These are phyloP conservation scores for Pseudonitzschia pungens DNA, from an alignment of 108 stramenopile species.

Conservation along the genomic window DNA sequence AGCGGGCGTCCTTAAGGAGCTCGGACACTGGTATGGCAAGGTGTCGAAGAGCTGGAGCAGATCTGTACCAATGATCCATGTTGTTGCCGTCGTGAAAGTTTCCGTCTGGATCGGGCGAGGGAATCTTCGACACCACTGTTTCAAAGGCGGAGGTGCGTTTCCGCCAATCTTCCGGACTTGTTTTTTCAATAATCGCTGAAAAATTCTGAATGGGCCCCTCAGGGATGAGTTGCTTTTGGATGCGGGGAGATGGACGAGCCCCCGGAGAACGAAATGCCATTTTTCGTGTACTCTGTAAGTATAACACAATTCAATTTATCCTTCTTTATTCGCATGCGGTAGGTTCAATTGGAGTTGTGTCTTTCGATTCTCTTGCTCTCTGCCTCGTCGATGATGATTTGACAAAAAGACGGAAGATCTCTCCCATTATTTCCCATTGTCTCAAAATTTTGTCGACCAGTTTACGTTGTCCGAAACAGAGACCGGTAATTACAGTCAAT, in stretches of 20 bases:
- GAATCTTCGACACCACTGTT: constrained; percentile 52
- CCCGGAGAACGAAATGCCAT: constrained; percentile 19
- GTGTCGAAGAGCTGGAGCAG: constrained; percentile 60
- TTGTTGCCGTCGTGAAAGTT: constrained; percentile 6
- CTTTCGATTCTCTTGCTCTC: too few species aligned
- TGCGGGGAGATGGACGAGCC: constrained; percentile 25
- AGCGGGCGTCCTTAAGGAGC: constrained; percentile 69
- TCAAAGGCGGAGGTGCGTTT: constrained; percentile 57
- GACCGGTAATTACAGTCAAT: too few species aligned
- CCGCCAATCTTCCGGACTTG: constrained; percentile 70
- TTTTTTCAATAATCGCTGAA: constrained; percentile 41
- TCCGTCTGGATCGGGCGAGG: constrained; percentile 26
- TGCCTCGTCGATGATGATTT: too few species aligned
- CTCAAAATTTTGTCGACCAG: too few species aligned
- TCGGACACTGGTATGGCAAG: constrained; percentile 50
- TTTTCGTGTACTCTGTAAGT: background rate
- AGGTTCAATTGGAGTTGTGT: too few species aligned
- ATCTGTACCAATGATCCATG: constrained; percentile 58
- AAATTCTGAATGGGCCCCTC: constrained; percentile 66
- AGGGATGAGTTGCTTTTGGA: constrained; percentile 28
- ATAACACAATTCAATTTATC: too few species aligned
- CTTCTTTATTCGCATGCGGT: too few species aligned
- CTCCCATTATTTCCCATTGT: too few species aligned
- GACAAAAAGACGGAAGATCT: too few species aligned
- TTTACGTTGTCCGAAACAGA: too few species aligned